Evolutionary conservation across 257 asterid species (phyloP).

Genomic region (Jaltomata sinuosa): DNA sequence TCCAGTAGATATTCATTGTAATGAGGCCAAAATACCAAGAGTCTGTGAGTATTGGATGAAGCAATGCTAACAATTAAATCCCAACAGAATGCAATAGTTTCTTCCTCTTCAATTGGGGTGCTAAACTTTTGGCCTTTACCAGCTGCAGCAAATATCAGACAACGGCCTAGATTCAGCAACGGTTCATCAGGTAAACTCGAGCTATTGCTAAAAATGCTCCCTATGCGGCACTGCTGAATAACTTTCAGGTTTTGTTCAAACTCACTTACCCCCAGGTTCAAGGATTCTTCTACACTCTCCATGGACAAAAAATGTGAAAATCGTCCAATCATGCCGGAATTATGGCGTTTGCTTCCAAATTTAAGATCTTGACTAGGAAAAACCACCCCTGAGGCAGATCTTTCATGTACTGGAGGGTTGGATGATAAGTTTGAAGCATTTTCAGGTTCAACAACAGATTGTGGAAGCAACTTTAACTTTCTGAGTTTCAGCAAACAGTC

Average conservation of each 20-base stretch:
- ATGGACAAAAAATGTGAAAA: slow-evolving; percentile 55
- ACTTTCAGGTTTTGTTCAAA: slow-evolving; percentile 70
- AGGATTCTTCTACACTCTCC: slow-evolving; percentile 82
- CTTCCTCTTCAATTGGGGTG: slow-evolving; percentile 86
- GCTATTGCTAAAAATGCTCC: slow-evolving; percentile 64
- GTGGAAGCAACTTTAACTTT: slow-evolving; percentile 80
- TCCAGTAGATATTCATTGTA: slow-evolving; percentile 68
- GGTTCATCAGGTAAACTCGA: slow-evolving; percentile 64
- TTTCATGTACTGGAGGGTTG: neutral
- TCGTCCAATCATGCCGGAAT: slow-evolving; percentile 48
- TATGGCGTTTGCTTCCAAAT: slow-evolving; percentile 19
- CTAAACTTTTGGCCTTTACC: slow-evolving; percentile 82
- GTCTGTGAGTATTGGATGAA: slow-evolving; percentile 47
- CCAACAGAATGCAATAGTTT: slow-evolving; percentile 79
- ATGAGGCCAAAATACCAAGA: slow-evolving; percentile 66
- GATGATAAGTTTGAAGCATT: neutral
- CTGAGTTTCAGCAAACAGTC: slow-evolving; percentile 89
- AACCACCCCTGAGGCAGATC: slow-evolving; percentile 16
- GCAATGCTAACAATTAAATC: slow-evolving; percentile 51
- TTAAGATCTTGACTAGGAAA: slow-evolving; percentile 24
- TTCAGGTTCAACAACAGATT: slow-evolving; percentile 49
- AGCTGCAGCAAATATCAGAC: slow-evolving; percentile 68
- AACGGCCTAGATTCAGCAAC: slow-evolving; percentile 68
- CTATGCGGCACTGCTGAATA: slow-evolving; percentile 83
- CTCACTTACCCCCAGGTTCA: slow-evolving; percentile 69